Conservation (phyloP, 352 stramenopile genomes). For the Phytophthora megakarya region DNA sequence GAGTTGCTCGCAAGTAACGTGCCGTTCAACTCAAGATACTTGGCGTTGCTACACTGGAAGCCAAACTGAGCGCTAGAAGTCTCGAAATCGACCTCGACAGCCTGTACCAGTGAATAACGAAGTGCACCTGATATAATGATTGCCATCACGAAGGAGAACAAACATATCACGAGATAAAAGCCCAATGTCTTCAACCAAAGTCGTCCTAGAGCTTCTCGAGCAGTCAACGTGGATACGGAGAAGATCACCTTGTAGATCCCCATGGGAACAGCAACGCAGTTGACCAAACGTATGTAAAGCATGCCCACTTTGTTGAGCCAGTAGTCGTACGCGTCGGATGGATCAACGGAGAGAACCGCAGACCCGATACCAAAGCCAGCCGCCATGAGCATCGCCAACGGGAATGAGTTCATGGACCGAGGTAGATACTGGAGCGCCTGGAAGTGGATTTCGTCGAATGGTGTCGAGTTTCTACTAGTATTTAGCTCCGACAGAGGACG, state of each 20-base stretch:
- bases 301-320: constrained; percentile 61
- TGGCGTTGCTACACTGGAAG: constrained; percentile 61
- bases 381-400: constrained; percentile 45
- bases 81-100: constrained; percentile 35
- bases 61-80: constrained; percentile 47
- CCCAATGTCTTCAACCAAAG: constrained; percentile 49
- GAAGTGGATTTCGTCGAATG: constrained; percentile 26
- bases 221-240: constrained; percentile 50
- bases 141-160: constrained; percentile 35
- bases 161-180: constrained; percentile 41
- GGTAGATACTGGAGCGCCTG: constrained; percentile 29
- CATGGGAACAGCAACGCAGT: constrained; percentile 64
- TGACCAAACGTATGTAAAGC: constrained; percentile 63
- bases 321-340: constrained; percentile 40
- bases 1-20: constrained; percentile 17
- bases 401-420: constrained; percentile 48
- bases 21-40: constrained; percentile 51
- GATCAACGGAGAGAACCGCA: constrained; percentile 36
- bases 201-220: constrained; percentile 42
- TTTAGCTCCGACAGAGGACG: constrained; percentile 25
- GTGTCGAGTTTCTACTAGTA: constrained; percentile 15
- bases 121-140: constrained; percentile 40
- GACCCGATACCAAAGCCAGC: constrained; percentile 48
- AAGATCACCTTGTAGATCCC: constrained; percentile 70
- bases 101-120: constrained; percentile 41